phyloP scores from a whole-genome alignment of 1,139 yeast species.

The Debaryomycetaceae sp. region DNA sequence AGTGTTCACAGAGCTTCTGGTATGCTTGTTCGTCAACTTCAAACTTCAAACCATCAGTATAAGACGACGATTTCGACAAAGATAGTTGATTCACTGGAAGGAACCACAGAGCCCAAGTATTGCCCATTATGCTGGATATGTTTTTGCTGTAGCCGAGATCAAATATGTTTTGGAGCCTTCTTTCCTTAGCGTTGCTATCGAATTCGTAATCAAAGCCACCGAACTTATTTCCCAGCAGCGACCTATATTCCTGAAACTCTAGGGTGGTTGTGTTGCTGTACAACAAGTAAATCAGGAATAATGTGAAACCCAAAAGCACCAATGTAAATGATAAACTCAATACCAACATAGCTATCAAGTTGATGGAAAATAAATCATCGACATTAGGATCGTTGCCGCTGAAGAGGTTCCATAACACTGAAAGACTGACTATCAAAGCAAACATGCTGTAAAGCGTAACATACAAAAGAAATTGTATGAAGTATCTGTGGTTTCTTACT shows the following conservation, averaged over 20 bases:
- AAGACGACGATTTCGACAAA: slow-evolving; percentile 19
- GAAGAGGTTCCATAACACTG: slow-evolving; percentile 51
- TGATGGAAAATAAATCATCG: slow-evolving; percentile 48
- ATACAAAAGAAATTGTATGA: slow-evolving; percentile 69
- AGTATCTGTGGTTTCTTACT: slow-evolving; percentile 70
- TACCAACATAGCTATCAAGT: slow-evolving; percentile 57
- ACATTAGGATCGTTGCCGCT: slow-evolving; percentile 31
- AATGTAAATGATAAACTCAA: slow-evolving; percentile 61
- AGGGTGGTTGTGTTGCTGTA: slow-evolving; percentile 72
- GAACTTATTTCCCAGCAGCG: slow-evolving; percentile 35
- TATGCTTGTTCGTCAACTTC: slow-evolving; percentile 43
- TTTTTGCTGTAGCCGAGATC: slow-evolving; percentile 65
- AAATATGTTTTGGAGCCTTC: slow-evolving; percentile 59
- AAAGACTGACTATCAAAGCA: slow-evolving; percentile 35
- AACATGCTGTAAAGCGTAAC: slow-evolving; percentile 46
- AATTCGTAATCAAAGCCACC: slow-evolving; percentile 32
- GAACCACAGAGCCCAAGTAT: slow-evolving; percentile 59
- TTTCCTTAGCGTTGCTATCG: slow-evolving; percentile 28
- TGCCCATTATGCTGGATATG: slow-evolving; percentile 75
- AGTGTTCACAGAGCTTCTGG: slow-evolving; percentile 38
- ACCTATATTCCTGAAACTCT: slow-evolving; percentile 60
- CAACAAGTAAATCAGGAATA: slow-evolving; percentile 59
- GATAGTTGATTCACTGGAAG: slow-evolving; percentile 51
- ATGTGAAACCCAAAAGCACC: slow-evolving; percentile 57
- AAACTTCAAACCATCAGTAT: slow-evolving; percentile 50